Evolutionary conservation across 208 protist genomes (phyloP), one percentile per base, ranked within the genome.

Genomic region (Wallacemonas collosoma): DNA sequence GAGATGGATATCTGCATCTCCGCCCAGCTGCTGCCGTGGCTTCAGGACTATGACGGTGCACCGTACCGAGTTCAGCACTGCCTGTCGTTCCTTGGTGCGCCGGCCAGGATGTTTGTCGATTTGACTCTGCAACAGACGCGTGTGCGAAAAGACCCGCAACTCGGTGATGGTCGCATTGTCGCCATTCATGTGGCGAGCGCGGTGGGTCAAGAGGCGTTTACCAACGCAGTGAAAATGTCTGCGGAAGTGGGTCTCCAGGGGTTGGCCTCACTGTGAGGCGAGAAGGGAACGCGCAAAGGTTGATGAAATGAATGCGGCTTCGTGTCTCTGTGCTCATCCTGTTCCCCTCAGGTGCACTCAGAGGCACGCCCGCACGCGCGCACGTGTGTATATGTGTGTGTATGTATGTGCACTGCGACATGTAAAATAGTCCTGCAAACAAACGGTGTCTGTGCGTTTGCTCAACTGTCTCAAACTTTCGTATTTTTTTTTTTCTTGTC

Each of bases 111-210:
- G 41, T 57, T 73, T 3, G 58, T 87, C 35, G 76, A 79, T 68
- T 76, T 71, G 76, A 82, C 82, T 8, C 75, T 69, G 8, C 68
- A 80, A 53, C 78, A 83, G 68, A 73, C 65, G 1, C 47, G 39
- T 0, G 79, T 75, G 45, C 79, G 84, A 58, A 70, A 77, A 68
- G 56, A 67, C 36, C 55, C 71, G 2, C 61, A 53, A 2, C 68
- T 80, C 40, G 76, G 72, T 9, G 62, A 70, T 1, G 70, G 65
- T 7, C 43, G n/a, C 12, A 41, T 61, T 14, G n/a, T 44, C 8
- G 51, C 40, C 3, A 41, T 66, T 15, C 53, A 72, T 8, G 38
- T 72, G 3, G 72, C 65, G 6, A 39, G n/a, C 7, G 41, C 14
- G 15, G 5, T 5, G 9, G 72, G 63, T n/a, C 40, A 76, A n/a